Evolutionary conservation across 495 filamentous ascomycete species (phyloP).

Genomic region (Aspergillus sclerotioniger): DNA sequence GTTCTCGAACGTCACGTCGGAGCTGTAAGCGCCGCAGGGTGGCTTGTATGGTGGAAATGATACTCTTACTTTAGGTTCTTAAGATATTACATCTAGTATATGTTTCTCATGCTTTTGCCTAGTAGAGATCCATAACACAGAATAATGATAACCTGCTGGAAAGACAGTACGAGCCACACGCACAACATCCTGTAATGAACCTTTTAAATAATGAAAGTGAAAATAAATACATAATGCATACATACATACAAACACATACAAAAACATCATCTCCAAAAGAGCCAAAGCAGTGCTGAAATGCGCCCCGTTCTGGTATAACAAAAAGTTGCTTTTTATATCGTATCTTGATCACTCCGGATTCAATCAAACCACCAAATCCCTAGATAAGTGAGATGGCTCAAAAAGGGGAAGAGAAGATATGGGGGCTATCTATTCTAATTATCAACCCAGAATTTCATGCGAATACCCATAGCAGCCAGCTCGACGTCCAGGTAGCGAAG

Average conservation of each 20-base stretch:
- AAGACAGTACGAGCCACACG: not conserved
- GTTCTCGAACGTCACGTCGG: conserved; percentile 92
- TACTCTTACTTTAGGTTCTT: conserved; percentile 13
- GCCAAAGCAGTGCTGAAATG: conserved; percentile 13
- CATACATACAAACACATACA: conserved; percentile 13
- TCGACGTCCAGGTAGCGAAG: conserved; percentile 93
- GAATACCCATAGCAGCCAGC: conserved; percentile 87
- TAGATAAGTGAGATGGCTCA: too few species aligned
- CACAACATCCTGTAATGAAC: not conserved
- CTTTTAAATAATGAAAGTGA: conserved; percentile 6
- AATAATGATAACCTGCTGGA: not conserved
- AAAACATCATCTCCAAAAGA: conserved; percentile 14
- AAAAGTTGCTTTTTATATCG: conserved; percentile 6
- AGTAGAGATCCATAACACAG: not conserved
- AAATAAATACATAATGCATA: conserved; percentile 18
- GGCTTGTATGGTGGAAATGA: conserved; percentile 19
- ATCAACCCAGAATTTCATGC: conserved; percentile 82
- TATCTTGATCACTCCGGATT: not conserved
- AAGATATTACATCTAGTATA: conserved; percentile 9
- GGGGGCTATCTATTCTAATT: conserved; percentile 24
- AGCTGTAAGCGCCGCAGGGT: conserved; percentile 45
- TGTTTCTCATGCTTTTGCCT: not conserved
- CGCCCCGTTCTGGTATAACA: conserved; percentile 10
- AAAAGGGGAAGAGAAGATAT: too few species aligned
- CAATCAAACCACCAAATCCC: not conserved